Evolutionary conservation across 2,329 filamentous ascomycete genomes (phyloP).

Genomic region (Phialocephala sp.): DNA sequence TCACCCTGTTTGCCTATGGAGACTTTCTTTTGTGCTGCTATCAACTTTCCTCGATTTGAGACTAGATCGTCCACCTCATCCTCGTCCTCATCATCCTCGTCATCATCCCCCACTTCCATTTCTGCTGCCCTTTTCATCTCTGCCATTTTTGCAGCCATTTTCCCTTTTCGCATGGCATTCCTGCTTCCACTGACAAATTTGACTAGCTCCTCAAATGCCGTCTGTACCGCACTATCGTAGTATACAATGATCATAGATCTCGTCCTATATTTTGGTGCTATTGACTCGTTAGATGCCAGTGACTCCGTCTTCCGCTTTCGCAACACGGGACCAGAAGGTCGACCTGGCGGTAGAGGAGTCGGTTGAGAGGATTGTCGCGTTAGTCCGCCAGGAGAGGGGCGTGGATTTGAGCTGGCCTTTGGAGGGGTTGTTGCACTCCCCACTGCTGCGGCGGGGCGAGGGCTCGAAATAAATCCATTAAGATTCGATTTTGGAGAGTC

Average conservation of each 20-base stretch:
- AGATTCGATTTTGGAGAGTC: constrained; percentile 29
- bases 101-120: constrained; percentile 59
- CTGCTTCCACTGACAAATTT: constrained; percentile 80
- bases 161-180: constrained; percentile 86
- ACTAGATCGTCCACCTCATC: constrained; percentile 12
- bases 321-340: constrained; percentile 27
- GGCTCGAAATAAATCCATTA: constrained; percentile 16
- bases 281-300: constrained; percentile 40
- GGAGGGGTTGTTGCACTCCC: constrained; percentile 18
- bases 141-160: constrained; percentile 79
- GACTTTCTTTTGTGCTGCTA: constrained; percentile 25
- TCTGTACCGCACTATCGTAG: constrained; percentile 88
- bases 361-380: constrained; percentile 34
- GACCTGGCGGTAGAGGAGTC: constrained; percentile 28
- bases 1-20: constrained; percentile 6
- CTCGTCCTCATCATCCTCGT: constrained; percentile 47
- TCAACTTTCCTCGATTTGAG: constrained; percentile 35
- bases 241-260: constrained; percentile 85
- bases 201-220: constrained; percentile 81
- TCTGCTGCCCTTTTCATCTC: constrained; percentile 66
- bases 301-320: constrained; percentile 44
- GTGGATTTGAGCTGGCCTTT: constrained; percentile 25
- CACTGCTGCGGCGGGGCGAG: constrained; percentile 28
- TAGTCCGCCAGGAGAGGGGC: constrained; percentile 26
- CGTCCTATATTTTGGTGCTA: constrained; percentile 60